These are phyloP conservation scores for Amanita polypyramis DNA, from an alignment of 768 basidiomycete genomes.

Conservation along the genomic window DNA sequence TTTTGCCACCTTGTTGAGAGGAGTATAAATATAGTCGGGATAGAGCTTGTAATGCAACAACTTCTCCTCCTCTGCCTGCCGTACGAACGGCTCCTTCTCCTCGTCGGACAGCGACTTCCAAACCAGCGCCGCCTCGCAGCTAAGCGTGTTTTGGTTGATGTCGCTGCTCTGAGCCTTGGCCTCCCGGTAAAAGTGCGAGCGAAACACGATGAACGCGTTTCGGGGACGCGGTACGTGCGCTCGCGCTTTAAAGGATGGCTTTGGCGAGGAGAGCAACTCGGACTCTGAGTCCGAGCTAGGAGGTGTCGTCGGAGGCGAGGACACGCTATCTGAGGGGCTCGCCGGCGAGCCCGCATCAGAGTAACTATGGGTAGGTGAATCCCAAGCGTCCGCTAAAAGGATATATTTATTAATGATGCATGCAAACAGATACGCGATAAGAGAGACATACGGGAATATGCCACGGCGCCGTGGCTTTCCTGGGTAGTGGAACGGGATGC, in stretches of 20 bases:
- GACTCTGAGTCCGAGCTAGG: neutral
- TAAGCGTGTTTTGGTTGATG: slow-evolving; percentile 23
- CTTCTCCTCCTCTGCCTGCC: slow-evolving; percentile 7
- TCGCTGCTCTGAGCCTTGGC: slow-evolving; percentile 8
- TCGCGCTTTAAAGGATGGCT: slow-evolving; percentile 6
- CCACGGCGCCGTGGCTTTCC: neutral
- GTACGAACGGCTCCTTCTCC: slow-evolving; percentile 14
- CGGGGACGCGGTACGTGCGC: slow-evolving; percentile 23
- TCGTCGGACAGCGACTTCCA: slow-evolving; percentile 18
- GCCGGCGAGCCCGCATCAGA: slow-evolving; percentile 3
- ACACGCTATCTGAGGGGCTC: neutral
- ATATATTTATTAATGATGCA: neutral
- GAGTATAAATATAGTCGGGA: slow-evolving; percentile 5
- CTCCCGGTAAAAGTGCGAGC: slow-evolving; percentile 17
- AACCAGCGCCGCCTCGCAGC: slow-evolving; percentile 19
- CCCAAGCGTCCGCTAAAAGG: neutral
- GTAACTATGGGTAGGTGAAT: neutral
- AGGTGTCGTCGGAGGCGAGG: neutral
- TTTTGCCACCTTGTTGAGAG: neutral
- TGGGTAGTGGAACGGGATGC: neutral
- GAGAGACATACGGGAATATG: neutral
- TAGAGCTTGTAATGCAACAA: slow-evolving; percentile 1
- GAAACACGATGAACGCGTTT: slow-evolving; percentile 30
- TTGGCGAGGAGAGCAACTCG: slow-evolving; percentile 10
- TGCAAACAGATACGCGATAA: neutral